Conservation (phyloP, 345 rosid species). For the Stellera chamaejasme region DNA sequence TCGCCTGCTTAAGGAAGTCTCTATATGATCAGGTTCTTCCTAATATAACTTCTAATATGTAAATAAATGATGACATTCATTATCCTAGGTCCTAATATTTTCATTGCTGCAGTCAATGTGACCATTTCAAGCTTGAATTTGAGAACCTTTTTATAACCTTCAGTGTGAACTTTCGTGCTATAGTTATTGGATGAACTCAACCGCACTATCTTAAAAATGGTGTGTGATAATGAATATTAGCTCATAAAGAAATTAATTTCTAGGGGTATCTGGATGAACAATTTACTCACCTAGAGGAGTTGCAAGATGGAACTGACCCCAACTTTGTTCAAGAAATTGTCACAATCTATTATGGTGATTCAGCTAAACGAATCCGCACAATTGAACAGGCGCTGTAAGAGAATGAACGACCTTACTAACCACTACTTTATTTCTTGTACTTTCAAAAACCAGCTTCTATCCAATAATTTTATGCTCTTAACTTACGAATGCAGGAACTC, state of each 20-base stretch:
- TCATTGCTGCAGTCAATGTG: background rate
- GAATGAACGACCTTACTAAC: background rate
- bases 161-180: background rate
- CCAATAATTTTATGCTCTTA: background rate
- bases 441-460: background rate
- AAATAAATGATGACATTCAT: background rate
- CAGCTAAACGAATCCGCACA: slow-evolving; percentile 44
- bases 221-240: background rate
- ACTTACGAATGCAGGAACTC: slow-evolving; percentile 13
- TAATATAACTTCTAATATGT: background rate
- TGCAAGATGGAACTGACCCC: slow-evolving; percentile 69
- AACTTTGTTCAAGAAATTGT: slow-evolving; percentile 62
- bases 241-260: background rate
- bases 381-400: slow-evolving; percentile 62
- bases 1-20: slow-evolving; percentile 37
- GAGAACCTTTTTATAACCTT: background rate
- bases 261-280: slow-evolving; percentile 76
- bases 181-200: background rate
- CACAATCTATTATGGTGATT: slow-evolving; percentile 42
- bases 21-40: slow-evolving; percentile 60
- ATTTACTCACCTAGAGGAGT: slow-evolving; percentile 56
- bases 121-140: background rate
- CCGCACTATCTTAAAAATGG: background rate
- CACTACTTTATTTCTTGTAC: background rate
- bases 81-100: background rate